Evolutionary conservation across 495 filamentous ascomycete species (phyloP).

Genomic region (Platismatia glauca): DNA sequence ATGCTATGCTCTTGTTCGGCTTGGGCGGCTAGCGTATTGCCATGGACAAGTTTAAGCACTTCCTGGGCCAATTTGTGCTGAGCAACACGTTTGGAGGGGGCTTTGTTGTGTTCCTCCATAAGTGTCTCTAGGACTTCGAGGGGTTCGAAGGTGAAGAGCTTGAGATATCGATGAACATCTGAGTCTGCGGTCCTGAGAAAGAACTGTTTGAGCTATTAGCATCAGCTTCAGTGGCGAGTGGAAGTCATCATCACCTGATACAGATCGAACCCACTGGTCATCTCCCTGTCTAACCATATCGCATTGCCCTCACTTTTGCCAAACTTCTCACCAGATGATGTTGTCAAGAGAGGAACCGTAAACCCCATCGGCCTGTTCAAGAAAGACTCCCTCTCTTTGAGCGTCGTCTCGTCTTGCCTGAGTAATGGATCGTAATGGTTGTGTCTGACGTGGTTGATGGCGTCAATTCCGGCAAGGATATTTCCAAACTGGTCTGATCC

Average conservation of each 20-base stretch:
- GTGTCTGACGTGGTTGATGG: slow-evolving; percentile 60
- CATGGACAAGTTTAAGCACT: slow-evolving; percentile 71
- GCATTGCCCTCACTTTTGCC: slow-evolving; percentile 94
- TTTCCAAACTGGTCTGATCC: slow-evolving; percentile 96
- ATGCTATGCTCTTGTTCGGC: slow-evolving; percentile 50
- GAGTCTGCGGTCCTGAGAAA: slow-evolving; percentile 77
- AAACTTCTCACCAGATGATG: slow-evolving; percentile 78
- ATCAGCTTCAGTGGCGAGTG: not conserved
- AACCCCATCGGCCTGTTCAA: slow-evolving; percentile 61
- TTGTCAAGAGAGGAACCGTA: slow-evolving; percentile 83
- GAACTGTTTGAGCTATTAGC: slow-evolving; percentile 45
- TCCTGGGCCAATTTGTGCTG: slow-evolving; percentile 77
- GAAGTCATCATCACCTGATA: slow-evolving; percentile 54
- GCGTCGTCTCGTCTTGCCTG: slow-evolving; percentile 21
- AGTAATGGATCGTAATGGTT: slow-evolving; percentile 36
- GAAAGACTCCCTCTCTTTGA: slow-evolving; percentile 14
- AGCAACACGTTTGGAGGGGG: slow-evolving; percentile 62
- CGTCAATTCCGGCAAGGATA: slow-evolving; percentile 82
- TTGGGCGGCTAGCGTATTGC: slow-evolving; percentile 45
- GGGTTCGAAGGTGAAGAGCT: slow-evolving; percentile 85
- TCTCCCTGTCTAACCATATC: slow-evolving; percentile 76
- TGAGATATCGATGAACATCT: slow-evolving; percentile 69
- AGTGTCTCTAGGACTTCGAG: slow-evolving; percentile 49
- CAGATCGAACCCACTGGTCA: slow-evolving; percentile 75
- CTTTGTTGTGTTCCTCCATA: slow-evolving; percentile 55